phyloP scores from a whole-genome alignment of 768 basidiomycete species.

The Mycena belliarum region DNA sequence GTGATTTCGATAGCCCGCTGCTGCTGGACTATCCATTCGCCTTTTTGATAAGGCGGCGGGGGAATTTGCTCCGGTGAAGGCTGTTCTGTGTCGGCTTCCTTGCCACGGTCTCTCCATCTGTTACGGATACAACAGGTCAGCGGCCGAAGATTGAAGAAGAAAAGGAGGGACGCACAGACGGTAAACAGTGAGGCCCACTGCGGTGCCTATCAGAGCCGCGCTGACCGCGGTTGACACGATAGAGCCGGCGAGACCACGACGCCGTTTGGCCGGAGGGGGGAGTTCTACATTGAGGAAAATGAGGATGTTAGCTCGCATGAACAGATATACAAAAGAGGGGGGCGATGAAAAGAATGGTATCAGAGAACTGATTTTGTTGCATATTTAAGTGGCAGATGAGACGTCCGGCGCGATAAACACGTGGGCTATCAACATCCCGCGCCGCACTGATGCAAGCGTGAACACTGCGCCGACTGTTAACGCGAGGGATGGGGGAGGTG shows the following conservation, averaged over 20 bases:
- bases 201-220: conserved; percentile 84
- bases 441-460: not conserved
- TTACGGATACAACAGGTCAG: conserved; percentile 2
- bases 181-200: conserved; percentile 85
- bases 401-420: not conserved
- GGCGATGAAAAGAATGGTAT: conserved; percentile 8
- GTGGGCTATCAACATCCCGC: conserved; percentile 11
- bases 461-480: not conserved
- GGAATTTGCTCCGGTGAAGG: conserved; percentile 30
- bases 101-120: conserved; percentile 84
- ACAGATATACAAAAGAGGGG: conserved; percentile 18
- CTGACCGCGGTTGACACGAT: conserved; percentile 83
- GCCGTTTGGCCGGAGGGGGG: conserved; percentile 75
- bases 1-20: conserved; percentile 35
- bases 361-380: not conserved
- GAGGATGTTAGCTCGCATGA: conserved; percentile 30
- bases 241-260: conserved; percentile 78
- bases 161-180: conserved; percentile 60
- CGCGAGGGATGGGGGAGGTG: not conserved
- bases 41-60: conserved; percentile 30
- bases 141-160: not conserved
- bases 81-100: conserved; percentile 37
- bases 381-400: conserved; percentile 1
- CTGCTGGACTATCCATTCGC: conserved; percentile 21
- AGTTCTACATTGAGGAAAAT: conserved; percentile 64